Evolutionary conservation across 2,329 filamentous ascomycete species (phyloP), one percentile per base, ranked within the genome.

Genomic region (Aspergillus viridinutans): DNA sequence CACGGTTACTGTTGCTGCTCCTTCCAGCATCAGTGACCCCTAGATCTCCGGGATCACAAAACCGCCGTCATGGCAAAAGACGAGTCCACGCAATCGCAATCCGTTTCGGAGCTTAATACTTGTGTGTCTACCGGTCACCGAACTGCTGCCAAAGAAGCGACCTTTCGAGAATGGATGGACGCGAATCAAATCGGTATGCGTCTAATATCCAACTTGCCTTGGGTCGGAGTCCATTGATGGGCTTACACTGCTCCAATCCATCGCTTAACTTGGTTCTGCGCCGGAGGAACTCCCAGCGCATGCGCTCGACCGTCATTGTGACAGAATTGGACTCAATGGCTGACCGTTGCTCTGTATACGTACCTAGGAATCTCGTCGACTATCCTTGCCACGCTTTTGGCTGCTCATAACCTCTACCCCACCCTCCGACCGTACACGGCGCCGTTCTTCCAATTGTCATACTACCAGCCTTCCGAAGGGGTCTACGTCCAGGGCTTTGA

Each of bases 401-500:
- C 96, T 62, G 86, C 90, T 55, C 91, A 97, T 77, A 78, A 87
- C 67, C 87, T 88, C 69, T 91, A 96, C 71, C 92, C 93, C 52
- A 88, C 87, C 67, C 85, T 92, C 50, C 85, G 90, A 62, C 79
- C 83, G 53, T 86, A 89, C 68, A 96, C 92, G n/a, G 82, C 83
- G 68, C 94, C 92, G 66, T 96, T 96, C 80, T 92, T 96, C 77
- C 83, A 85, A 56, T 83, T 97, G 57, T 92, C 90, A 57, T 94
- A 97, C 78, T 87, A 88, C 74, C 90, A 93, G 70, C 76, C 85
- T 0, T 70, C 78, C 7, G 85, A 86, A 1, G 86, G 85, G 48
- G 76, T 83, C 59, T 97, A 96, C 74, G 84, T 84, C 49, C 83
- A 88, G 64, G 93, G 94, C 59, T 83, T 81, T 72, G 87, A 95